phyloP scores from a whole-genome alignment of 2,329 filamentous ascomycete genomes.

The Xylaria polymorpha region DNA sequence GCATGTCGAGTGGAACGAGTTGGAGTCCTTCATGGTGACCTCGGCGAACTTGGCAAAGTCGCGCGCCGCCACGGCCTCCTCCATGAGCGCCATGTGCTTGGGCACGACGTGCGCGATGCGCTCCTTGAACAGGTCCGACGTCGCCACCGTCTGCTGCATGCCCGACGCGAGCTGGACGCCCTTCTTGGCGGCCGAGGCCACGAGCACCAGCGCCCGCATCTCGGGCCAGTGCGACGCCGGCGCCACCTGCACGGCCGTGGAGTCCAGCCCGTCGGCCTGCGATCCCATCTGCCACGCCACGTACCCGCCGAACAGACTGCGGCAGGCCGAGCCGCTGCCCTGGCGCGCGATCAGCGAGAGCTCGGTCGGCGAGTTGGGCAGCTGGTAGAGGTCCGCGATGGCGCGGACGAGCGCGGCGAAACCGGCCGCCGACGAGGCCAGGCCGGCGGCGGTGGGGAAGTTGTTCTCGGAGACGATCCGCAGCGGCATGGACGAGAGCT shows the following conservation, averaged over 20 bases:
- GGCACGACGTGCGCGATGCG: conserved; percentile 83
- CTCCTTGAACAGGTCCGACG: conserved; percentile 85
- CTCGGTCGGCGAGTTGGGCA: conserved; percentile 82
- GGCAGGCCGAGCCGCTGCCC: conserved; percentile 93
- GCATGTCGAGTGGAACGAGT: conserved; percentile 95
- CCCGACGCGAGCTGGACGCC: conserved; percentile 87
- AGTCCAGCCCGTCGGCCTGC: conserved; percentile 83
- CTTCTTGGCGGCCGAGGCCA: conserved; percentile 94
- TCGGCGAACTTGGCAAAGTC: conserved; percentile 90
- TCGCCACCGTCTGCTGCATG: conserved; percentile 97
- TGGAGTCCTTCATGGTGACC: conserved; percentile 96
- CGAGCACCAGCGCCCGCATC: conserved; percentile 92
- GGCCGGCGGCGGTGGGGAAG: conserved; percentile 95
- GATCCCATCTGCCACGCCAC: conserved; percentile 91
- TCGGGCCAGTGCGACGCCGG: conserved; percentile 92
- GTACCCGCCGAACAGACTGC: conserved; percentile 93
- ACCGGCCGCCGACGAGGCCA: conserved; percentile 77
- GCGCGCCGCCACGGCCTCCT: conserved; percentile 78
- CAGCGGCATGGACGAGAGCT: conserved; percentile 80
- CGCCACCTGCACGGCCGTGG: conserved; percentile 87
- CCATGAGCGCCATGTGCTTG: conserved; percentile 84
- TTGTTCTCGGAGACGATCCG: conserved; percentile 97
- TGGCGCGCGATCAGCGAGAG: conserved; percentile 91
- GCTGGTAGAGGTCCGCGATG: conserved; percentile 90
- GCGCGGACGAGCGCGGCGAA: conserved; percentile 81